These are phyloP conservation scores for Peribolospora kevripleyi DNA, from an alignment of 768 basidiomycete species.

Conservation along the genomic window DNA sequence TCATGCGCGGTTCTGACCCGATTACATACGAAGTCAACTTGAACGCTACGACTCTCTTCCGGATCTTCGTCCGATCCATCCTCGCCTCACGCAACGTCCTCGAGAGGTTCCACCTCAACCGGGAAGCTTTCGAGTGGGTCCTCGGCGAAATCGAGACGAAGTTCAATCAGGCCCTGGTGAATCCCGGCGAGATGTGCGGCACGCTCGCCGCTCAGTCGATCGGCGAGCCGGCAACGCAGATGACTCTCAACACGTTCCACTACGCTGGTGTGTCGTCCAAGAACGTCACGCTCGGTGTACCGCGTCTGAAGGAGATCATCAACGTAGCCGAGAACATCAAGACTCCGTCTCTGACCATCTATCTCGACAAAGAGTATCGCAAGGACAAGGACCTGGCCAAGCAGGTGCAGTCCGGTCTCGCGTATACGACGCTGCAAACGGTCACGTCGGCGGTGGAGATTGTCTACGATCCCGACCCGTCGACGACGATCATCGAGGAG, in stretches of 20 bases:
- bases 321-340: constrained; percentile 98
- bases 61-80: constrained; percentile 73
- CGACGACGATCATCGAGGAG: constrained; percentile 81
- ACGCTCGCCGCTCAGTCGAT: constrained; percentile 95
- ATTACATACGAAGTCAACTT: constrained; percentile 54
- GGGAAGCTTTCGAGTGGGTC: constrained; percentile 95
- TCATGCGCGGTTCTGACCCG: constrained; percentile 64
- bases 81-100: constrained; percentile 68
- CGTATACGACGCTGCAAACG: constrained; percentile 77
- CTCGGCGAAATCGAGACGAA: constrained; percentile 83
- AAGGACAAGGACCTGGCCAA: constrained; percentile 42
- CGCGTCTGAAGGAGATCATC: constrained; percentile 96
- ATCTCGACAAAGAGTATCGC: constrained; percentile 48
- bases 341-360: constrained; percentile 86
- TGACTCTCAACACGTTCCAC: constrained; percentile 99
- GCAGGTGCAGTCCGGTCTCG: constrained; percentile 74
- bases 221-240: constrained; percentile 97
- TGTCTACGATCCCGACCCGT: constrained; percentile 87
- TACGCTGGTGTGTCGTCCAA: constrained; percentile 99
- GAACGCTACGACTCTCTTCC: constrained; percentile 77
- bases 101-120: constrained; percentile 64
- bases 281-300: constrained; percentile 97
- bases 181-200: constrained; percentile 98
- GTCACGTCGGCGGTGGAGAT: constrained; percentile 90
- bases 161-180: constrained; percentile 75